These are phyloP conservation scores for Jacaranda mimosifolia DNA, from an alignment of 257 asterid species.

Conservation along the genomic window DNA sequence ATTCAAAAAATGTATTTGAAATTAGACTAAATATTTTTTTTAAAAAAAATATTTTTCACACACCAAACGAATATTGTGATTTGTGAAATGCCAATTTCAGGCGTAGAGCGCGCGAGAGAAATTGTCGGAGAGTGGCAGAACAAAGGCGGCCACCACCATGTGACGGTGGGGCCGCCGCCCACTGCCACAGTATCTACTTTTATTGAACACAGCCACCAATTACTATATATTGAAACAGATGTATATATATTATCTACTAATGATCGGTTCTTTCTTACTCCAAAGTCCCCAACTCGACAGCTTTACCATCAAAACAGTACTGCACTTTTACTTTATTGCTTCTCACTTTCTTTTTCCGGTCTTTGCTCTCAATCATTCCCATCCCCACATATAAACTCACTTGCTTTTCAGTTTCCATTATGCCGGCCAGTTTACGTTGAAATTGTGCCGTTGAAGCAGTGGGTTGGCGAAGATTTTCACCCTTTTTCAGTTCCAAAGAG, in stretches of 20 bases:
- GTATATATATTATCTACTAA: conserved; percentile 24
- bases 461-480: not conserved
- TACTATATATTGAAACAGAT: conserved; percentile 6
- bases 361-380: conserved; percentile 41
- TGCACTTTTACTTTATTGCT: conserved; percentile 42
- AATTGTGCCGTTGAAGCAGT: conserved; percentile 52
- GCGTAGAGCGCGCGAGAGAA: conserved; percentile 34
- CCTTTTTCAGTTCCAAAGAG: not conserved
- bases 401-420: conserved; percentile 34
- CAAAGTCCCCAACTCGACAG: conserved; percentile 7
- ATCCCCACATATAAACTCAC: conserved; percentile 30
- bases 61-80: not conserved
- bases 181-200: conserved; percentile 28
- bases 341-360: conserved; percentile 26
- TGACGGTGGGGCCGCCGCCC: conserved; percentile 56
- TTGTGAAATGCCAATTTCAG: not conserved
- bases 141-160: conserved; percentile 52
- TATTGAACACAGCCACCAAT: conserved; percentile 17
- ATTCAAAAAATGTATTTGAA: too few relatives aligned
- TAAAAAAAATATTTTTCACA: not conserved
- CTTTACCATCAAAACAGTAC: conserved; percentile 33
- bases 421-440: conserved; percentile 37
- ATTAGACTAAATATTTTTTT: too few relatives aligned
- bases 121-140: conserved; percentile 26
- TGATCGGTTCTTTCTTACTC: conserved; percentile 27